Evolutionary conservation across 2,329 filamentous ascomycete genomes (phyloP).

Genomic region (Alternaria sp.): DNA sequence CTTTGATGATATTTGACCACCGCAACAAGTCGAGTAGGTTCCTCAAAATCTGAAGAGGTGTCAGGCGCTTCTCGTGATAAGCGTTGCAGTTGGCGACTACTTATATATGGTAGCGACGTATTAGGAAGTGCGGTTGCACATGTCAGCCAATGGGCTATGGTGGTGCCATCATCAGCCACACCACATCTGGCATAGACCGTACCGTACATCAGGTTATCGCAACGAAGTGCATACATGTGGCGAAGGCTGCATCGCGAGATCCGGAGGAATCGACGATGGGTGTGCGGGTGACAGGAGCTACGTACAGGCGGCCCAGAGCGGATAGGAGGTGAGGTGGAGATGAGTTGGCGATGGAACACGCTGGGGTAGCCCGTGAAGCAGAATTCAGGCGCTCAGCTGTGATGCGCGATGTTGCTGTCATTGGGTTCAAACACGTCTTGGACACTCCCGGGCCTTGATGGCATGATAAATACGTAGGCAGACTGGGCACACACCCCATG

Average conservation of each 20-base stretch:
- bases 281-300: background rate
- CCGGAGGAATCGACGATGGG: conserved; percentile 3
- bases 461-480: conserved; percentile 3
- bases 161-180: background rate
- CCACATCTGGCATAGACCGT: background rate
- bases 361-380: conserved; percentile 9
- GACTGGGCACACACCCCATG: background rate
- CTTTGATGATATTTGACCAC: background rate
- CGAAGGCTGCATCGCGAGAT: background rate
- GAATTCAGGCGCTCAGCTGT: conserved; percentile 1
- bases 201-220: conserved; percentile 1
- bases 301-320: background rate
- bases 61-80: background rate
- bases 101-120: background rate
- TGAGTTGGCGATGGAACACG: conserved; percentile 9
- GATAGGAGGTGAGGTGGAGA: conserved; percentile 1
- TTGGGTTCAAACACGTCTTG: background rate
- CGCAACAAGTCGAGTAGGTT: too few species aligned
- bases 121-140: background rate
- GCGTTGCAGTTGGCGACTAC: background rate
- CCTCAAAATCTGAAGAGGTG: too few species aligned
- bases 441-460: background rate
- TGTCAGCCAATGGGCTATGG: background rate
- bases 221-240: conserved; percentile 2
- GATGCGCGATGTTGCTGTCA: background rate